Evolutionary conservation across 2,329 filamentous ascomycete genomes (phyloP).

Genomic region (Aspergillus vadensis): DNA sequence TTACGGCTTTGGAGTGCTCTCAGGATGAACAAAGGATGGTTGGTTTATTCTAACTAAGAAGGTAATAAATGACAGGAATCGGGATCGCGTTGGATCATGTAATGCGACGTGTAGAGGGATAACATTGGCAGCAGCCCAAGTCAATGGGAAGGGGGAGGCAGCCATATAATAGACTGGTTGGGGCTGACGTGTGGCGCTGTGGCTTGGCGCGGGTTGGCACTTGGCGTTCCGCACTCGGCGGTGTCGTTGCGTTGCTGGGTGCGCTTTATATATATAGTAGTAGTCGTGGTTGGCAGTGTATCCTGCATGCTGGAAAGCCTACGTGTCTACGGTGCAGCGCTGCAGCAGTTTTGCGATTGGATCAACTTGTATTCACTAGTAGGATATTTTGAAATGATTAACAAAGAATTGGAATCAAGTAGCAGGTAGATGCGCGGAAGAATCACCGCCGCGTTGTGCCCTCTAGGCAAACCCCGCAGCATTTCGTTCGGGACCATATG

Average conservation of each 20-base stretch:
- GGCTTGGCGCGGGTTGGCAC: constrained; percentile 32
- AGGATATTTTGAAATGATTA: not conserved
- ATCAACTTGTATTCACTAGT: not conserved
- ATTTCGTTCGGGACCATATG: not conserved
- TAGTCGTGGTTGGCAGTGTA: too few species aligned
- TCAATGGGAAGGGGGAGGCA: constrained; percentile 29
- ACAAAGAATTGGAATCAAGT: not conserved
- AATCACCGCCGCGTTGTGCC: not conserved
- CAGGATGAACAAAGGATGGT: not conserved
- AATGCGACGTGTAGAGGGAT: constrained; percentile 1
- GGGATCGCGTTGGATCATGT: not conserved
- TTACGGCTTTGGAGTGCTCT: constrained; percentile 2
- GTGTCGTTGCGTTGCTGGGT: not conserved
- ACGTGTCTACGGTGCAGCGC: not conserved
- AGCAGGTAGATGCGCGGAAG: not conserved
- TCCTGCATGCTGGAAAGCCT: not conserved
- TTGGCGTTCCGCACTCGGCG: constrained; percentile 19
- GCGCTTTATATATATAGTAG: not conserved
- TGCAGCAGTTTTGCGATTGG: not conserved
- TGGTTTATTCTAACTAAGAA: not conserved
- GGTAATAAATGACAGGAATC: not conserved
- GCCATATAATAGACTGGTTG: constrained; percentile 18
- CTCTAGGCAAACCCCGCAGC: not conserved
- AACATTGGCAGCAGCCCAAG: constrained; percentile 2
- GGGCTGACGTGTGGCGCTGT: constrained; percentile 35